A percentile compares a stretch with the other conserved stretches of the same genome.
These are phyloP conservation scores for Cystobasidium onofrii DNA, from an alignment of 768 basidiomycete genomes.

Conservation along the genomic window DNA sequence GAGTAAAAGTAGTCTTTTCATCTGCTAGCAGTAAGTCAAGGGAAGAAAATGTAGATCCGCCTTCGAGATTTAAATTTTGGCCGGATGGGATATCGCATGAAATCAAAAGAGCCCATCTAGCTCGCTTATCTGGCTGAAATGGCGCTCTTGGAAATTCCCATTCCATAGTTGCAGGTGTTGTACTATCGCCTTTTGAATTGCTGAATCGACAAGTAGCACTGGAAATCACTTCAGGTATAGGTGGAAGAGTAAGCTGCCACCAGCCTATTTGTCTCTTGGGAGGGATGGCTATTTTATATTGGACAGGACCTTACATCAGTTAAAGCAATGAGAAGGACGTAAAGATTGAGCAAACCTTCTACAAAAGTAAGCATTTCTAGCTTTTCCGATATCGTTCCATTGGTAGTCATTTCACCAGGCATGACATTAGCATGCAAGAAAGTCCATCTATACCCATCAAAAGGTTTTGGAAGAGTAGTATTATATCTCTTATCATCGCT, in stretches of 20 bases:
- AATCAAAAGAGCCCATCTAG: not conserved
- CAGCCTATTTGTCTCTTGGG: not conserved
- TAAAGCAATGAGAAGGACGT: too few relatives aligned
- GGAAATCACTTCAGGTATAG: not conserved
- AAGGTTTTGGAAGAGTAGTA: constrained; percentile 3
- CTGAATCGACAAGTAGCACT: not conserved
- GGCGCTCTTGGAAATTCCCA: not conserved
- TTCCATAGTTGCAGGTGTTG: not conserved
- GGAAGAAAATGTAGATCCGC: not conserved
- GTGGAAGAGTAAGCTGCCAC: not conserved
- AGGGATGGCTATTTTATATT: not conserved
- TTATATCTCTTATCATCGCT: not conserved
- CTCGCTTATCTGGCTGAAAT: not conserved
- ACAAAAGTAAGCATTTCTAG: not conserved
- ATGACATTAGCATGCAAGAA: not conserved
- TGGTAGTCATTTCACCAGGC: not conserved
- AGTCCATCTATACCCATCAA: not conserved
- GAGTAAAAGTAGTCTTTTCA: not conserved
- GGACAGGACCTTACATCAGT: not conserved
- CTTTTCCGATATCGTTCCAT: not conserved
- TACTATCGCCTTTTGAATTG: not conserved
- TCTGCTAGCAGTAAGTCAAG: not conserved
- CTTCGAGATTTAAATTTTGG: not conserved
- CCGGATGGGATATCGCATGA: not conserved
- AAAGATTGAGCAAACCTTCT: not conserved